phyloP scores from a whole-genome alignment of 2,329 filamentous ascomycete species.

The Aspergillus calidoustus region DNA sequence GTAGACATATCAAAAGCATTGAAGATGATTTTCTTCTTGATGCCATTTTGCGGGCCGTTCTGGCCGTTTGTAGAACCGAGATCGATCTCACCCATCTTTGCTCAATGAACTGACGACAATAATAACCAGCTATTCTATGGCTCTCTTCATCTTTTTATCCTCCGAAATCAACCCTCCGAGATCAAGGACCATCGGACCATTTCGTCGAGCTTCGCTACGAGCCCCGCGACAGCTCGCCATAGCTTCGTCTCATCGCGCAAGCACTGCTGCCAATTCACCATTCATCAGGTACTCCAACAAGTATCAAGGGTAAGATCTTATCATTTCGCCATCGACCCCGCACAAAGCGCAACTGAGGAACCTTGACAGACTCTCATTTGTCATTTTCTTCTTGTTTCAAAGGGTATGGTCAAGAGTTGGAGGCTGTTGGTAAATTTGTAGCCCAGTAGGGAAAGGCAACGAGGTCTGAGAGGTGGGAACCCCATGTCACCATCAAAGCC shows the following conservation, averaged over 20 bases:
- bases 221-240: slow-evolving; percentile 24
- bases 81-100: slow-evolving; percentile 30
- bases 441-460: neutral
- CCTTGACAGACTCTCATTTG: slow-evolving; percentile 6
- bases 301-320: neutral
- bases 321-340: slow-evolving; percentile 30
- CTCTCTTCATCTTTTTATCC: slow-evolving; percentile 15
- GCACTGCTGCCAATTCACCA: neutral
- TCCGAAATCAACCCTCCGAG: neutral
- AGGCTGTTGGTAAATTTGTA: neutral
- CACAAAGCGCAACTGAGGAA: slow-evolving; percentile 19
- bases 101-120: neutral
- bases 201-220: neutral
- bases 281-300: slow-evolving; percentile 1
- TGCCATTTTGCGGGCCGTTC: slow-evolving; percentile 32
- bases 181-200: neutral
- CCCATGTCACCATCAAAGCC: slow-evolving; percentile 11
- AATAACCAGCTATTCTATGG: neutral
- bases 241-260: slow-evolving; percentile 19
- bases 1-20: slow-evolving; percentile 72
- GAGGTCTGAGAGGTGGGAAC: neutral
- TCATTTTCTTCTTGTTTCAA: neutral
- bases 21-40: slow-evolving; percentile 61
- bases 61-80: slow-evolving; percentile 9
- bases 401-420: neutral